phyloP scores from a whole-genome alignment of 805 yeast genomes.

The Wickerhamiella nectarea region DNA sequence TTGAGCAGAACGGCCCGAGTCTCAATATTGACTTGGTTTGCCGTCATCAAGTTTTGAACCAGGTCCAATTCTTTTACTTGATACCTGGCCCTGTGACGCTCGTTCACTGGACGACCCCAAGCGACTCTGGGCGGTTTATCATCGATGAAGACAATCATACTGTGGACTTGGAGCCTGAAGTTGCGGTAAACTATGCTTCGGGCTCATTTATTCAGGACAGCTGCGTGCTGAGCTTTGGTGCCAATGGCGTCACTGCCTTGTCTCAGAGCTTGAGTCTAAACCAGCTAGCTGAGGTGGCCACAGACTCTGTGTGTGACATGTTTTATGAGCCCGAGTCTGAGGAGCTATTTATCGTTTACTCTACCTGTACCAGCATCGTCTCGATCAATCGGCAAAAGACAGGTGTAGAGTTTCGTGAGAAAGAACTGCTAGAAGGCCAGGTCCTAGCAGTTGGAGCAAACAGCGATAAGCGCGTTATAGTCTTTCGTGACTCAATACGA shows the following conservation, averaged over 20 bases:
- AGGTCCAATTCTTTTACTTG: neutral
- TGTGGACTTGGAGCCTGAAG: neutral
- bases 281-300: neutral
- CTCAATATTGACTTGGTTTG: neutral
- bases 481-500: neutral
- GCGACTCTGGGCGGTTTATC: neutral
- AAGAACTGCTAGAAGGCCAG: neutral
- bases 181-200: neutral
- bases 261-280: neutral
- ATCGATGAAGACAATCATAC: neutral
- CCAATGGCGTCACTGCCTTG: neutral
- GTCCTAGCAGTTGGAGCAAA: neutral
- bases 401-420: neutral
- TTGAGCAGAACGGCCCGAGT: neutral
- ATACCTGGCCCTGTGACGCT: conserved; percentile 1
- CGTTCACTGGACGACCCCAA: neutral
- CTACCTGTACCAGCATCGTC: neutral
- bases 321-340: neutral
- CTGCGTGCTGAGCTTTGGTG: neutral
- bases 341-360: neutral
- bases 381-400: neutral
- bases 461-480: neutral
- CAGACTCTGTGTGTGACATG: neutral
- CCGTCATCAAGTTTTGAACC: too few species aligned
- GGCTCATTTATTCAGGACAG: neutral